Evolutionary conservation across 2,329 filamentous ascomycete species (phyloP), one percentile per base, ranked within the genome.

Genomic region (Verticillium isaacii): DNA sequence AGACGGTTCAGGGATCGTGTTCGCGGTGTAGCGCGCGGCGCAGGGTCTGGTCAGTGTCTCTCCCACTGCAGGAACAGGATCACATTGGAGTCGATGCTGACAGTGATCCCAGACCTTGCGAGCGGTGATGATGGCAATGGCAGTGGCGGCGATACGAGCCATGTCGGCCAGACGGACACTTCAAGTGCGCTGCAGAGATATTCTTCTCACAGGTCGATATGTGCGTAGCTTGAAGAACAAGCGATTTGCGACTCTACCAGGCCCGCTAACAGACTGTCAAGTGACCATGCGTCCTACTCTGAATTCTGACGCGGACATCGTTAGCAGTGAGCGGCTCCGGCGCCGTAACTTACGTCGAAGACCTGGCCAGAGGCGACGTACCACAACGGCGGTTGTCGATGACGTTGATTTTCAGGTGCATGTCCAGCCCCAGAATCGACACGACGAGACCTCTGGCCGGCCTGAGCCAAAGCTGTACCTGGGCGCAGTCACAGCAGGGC

Each of bases 1-100:
- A 71, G 66, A 58, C 60, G 70, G 14, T 73, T 78, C 58, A 66
- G 70, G 34, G 70, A 70, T 15, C 70, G 63, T 52, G 56, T 78
- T 32, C 68, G 72, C 58, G 60, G 66, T 32, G 59, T 75, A 8
- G 68, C 68, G 41, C 19, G 14, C 15, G 61, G 58, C 23, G 57
- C 60, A 19, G 41, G 36, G 6, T 57, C 54, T 56, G 63, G 63
- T 66, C 3, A 9, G n/a, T 23, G n/a, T 2, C 45, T 11, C 8
- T 29, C 19, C 37, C 15, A 12, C 15, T 19, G 34, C 14, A 36
- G 11, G 14, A 41, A 41, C 14, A 41, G 2, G 12, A 15, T 15
- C 6, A 41, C 14, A 17, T 15, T 41, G 37, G 15, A 41, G 12
- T 17, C 4, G 5, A 41, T 41, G 15, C 17, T 41, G 15, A 41